Conservation (phyloP, 257 asterid genomes). For the Eucommia ulmoides region DNA sequence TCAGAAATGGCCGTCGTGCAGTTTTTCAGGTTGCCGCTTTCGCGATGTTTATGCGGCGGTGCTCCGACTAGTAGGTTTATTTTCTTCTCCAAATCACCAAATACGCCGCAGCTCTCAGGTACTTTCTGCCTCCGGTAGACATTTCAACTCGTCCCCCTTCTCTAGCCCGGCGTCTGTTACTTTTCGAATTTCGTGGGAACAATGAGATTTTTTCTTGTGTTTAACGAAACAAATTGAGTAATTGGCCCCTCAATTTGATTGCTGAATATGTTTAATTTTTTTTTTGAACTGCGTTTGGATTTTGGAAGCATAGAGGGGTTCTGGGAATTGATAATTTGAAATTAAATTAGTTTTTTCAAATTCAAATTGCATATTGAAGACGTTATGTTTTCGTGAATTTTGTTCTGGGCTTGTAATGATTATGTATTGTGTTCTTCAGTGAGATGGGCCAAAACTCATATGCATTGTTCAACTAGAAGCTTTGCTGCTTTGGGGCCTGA, state of each 20-base stretch:
- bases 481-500: slow-evolving; percentile 48
- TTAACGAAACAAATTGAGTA: too few species aligned
- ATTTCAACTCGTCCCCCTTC: too few species aligned
- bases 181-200: too few species aligned
- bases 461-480: slow-evolving; percentile 24
- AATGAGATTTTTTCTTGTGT: too few species aligned
- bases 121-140: background rate
- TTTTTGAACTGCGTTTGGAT: background rate
- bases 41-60: slow-evolving; percentile 23
- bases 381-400: background rate
- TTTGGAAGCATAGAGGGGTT: too few species aligned
- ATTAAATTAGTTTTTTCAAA: too few species aligned
- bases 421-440: slow-evolving; percentile 25
- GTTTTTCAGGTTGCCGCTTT: slow-evolving; percentile 32
- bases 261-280: too few species aligned
- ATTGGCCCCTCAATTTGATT: too few species aligned
- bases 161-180: too few species aligned
- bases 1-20: slow-evolving; percentile 7
- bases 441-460: slow-evolving; percentile 24
- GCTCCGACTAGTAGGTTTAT: slow-evolving; percentile 15
- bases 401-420: slow-evolving; percentile 1
- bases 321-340: too few species aligned
- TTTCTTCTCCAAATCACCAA: slow-evolving; percentile 22
- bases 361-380: too few species aligned
- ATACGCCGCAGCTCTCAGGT: slow-evolving; percentile 22